These are phyloP conservation scores for Staphylotrichum tortipilum DNA, from an alignment of 495 filamentous ascomycete species.

Conservation along the genomic window DNA sequence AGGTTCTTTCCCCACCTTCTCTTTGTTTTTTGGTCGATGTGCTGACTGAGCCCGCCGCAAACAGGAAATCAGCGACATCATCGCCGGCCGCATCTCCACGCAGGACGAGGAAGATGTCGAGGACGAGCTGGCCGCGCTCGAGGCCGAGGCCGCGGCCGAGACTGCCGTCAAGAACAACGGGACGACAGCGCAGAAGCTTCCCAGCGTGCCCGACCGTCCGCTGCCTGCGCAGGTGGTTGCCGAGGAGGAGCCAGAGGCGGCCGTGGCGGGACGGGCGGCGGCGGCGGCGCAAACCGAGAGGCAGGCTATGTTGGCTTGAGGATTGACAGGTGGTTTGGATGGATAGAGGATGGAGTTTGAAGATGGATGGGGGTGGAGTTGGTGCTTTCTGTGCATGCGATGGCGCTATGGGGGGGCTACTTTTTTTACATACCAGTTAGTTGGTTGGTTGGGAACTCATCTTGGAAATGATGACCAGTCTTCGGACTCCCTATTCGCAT, in stretches of 20 bases:
- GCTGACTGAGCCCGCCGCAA: not conserved
- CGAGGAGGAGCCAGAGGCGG: slow-evolving; percentile 15
- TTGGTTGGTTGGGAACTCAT: no score
- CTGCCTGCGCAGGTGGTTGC: slow-evolving; percentile 25
- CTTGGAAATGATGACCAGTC: no score
- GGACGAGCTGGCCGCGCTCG: slow-evolving; percentile 77
- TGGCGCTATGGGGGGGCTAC: slow-evolving; percentile 1
- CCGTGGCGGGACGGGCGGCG: slow-evolving; percentile 20
- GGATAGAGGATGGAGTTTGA: not conserved
- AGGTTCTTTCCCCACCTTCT: slow-evolving; percentile 40
- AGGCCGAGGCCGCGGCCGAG: slow-evolving; percentile 65
- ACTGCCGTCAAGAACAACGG: slow-evolving; percentile 45
- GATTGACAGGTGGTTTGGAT: no score
- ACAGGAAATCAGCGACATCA: slow-evolving; percentile 84
- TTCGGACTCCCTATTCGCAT: no score
- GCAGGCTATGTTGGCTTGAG: slow-evolving; percentile 40
- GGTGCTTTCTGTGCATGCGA: not conserved
- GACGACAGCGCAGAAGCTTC: slow-evolving; percentile 35
- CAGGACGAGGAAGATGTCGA: slow-evolving; percentile 97
- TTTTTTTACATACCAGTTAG: not conserved
- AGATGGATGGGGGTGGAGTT: not conserved
- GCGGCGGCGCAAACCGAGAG: slow-evolving; percentile 23
- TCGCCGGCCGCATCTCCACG: slow-evolving; percentile 74
- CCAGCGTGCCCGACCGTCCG: slow-evolving; percentile 49
- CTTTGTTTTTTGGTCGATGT: not conserved